Evolutionary conservation across 176 grass and related monocot species (phyloP), one percentile per base, ranked within the genome.

Genomic region (Dactylis glomerata): DNA sequence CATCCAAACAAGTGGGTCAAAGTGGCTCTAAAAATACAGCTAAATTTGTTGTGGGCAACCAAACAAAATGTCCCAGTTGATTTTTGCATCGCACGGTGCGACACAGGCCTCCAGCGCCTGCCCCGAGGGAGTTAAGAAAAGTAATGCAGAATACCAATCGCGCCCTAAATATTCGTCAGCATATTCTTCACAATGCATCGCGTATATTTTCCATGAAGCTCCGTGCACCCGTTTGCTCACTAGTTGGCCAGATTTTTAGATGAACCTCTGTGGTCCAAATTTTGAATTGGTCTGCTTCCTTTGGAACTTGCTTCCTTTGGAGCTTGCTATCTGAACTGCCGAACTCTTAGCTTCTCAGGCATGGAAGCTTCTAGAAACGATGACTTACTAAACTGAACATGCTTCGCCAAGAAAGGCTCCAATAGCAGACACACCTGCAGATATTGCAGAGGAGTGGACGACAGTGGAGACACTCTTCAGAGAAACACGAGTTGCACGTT

Each of bases 321-420:
- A 72, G n/a, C 59, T 78, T 61, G 14, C 54, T 59, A 76, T 40
- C 66, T 41, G 20, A 12, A n/a, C 7, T 42, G 20, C 19, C 3
- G 24, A 69, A 68, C 10, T 70, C 26, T 19, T 45, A 68, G n/a
- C 59, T 46, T 79, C 38, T 64, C 15, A 46, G 20, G 20, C 0
- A 76, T 36, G 8, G 58, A 82, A 58, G 61, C 37, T 87, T 75
- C 57, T 75, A 56, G 46, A 87, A 77, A 49, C 27, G 49, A 77
- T 38, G 37, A 30, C 71, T 82, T 13, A 30, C 71, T 82, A 13
- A 15, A 54, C 44, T 32, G 8, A 32, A 3, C 68, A 73, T 37
- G 38, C 37, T 22, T 79, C 30, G 41, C 77, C 30, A 63, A 19
- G 19, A 36, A 45, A 68, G 9, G 45, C 3, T 52, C 12, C 15